phyloP scores from a whole-genome alignment of 371 early-diverging fungal genomes.

The Mortierella sp. region DNA sequence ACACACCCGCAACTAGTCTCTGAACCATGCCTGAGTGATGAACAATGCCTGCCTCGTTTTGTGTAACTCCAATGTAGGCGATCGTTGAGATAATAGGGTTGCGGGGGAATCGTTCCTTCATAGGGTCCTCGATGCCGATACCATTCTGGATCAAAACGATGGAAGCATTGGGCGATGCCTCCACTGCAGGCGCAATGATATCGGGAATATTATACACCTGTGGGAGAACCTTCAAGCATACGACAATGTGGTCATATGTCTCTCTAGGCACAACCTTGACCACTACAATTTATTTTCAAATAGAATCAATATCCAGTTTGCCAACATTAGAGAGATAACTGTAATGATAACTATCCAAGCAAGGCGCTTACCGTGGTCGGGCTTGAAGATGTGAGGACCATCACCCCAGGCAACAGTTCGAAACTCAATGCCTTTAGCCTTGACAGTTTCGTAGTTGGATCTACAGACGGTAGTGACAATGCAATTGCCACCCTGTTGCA shows the following conservation, averaged over 20 bases:
- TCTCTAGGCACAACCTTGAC: conserved; percentile 68
- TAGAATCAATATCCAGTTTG: no score
- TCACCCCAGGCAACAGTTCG: conserved; percentile 74
- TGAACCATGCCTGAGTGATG: conserved; percentile 56
- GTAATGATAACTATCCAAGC: neutral
- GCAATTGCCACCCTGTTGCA: conserved; percentile 65
- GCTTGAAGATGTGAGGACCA: conserved; percentile 66
- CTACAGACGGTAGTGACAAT: conserved; percentile 84
- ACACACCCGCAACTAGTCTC: conserved; percentile 58
- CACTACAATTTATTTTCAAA: conserved; percentile 51
- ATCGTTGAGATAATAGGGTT: conserved; percentile 80
- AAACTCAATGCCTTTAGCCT: conserved; percentile 74
- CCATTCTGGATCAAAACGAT: conserved; percentile 92
- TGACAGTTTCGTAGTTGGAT: conserved; percentile 80
- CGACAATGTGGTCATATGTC: conserved; percentile 77
- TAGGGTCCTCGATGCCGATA: conserved; percentile 81
- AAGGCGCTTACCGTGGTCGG: conserved; percentile 64
- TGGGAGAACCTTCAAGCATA: conserved; percentile 83
- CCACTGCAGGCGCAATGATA: conserved; percentile 74
- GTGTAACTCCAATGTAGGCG: conserved; percentile 81
- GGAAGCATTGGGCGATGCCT: conserved; percentile 63
- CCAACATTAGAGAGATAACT: no score
- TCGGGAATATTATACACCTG: conserved; percentile 71
- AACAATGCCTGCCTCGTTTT: conserved; percentile 72
- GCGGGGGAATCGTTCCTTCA: conserved; percentile 70